Evolutionary conservation across 2,329 filamentous ascomycete species (phyloP), one percentile per base, ranked within the genome.

Genomic region (Colletotrichum tanaceti): DNA sequence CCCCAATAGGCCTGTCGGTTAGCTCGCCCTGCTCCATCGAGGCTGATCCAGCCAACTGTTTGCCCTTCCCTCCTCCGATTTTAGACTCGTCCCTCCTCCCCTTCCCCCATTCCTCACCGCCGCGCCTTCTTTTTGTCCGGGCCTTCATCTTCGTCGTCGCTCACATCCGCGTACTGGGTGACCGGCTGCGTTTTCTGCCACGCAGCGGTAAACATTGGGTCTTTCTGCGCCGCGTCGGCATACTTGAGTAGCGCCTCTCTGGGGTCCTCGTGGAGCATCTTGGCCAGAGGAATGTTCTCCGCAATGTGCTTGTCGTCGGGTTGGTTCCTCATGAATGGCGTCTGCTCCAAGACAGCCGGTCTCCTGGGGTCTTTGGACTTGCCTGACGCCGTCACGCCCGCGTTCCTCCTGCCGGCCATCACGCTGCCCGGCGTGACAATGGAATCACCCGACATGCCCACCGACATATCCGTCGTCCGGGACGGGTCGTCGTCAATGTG

Each of bases 221-320:
- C 94, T 77, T 93, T 95, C 80, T 97, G 90, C 14, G 94, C 94
- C 77, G 97, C 91, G 63, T 97, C 93, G 44, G 94, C 95, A 83
- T 98, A 99, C 82, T 97, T 98, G 69, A 99, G 82, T 75, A 99
- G 82, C 53, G 96, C 96, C 80, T 97, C 96, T 71, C 96, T 86
- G 0, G 96, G 96, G 82, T 99, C 96, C 78, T 99, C 96, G 79
- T 99, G 94, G 55, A 97, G 86, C 93, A 99, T 97, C 71, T 89
- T 90, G 71, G 93, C 95, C 14, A 98, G 86, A 35, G 94, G 93
- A 61, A 98, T 97, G 72, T 92, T 93, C 76, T 95, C 89, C 74
- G 90, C 91, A 70, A 99, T 93, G 77, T 97, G 93, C 75, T 91
- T 91, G 78, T 95, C 92, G 78, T 98, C 94, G 0, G 95, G 94